Percentiles rank a stretch among this genome's conserved stretches.
Conservation (phyloP, 768 basidiomycete genomes). For the Suillus ampliporus region DNA sequence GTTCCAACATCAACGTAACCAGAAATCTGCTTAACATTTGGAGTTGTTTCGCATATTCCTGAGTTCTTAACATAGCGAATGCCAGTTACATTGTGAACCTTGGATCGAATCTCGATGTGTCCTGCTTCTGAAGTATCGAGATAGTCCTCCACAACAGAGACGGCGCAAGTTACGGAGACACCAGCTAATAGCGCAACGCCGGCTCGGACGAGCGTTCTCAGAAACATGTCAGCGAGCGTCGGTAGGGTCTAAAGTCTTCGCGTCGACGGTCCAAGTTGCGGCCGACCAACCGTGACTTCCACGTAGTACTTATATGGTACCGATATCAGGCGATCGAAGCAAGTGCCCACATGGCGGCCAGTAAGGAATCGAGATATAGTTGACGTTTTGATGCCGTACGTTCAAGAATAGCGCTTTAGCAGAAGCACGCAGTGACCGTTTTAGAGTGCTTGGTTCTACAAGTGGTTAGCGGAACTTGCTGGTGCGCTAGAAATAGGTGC, state of each 20-base stretch:
- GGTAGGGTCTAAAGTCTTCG: background rate
- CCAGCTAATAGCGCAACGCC: constrained; percentile 9
- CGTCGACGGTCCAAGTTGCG: too few species aligned
- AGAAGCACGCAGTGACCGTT: background rate
- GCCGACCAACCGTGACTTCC: background rate
- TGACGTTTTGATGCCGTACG: background rate
- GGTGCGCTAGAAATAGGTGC: background rate
- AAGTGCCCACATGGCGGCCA: background rate
- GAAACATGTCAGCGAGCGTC: constrained; percentile 18
- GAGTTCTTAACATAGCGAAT: constrained; percentile 62
- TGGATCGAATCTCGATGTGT: constrained; percentile 19
- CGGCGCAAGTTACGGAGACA: constrained; percentile 4
- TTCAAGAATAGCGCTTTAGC: background rate
- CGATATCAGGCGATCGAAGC: background rate
- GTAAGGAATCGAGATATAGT: background rate
- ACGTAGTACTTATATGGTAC: background rate
- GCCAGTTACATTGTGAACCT: constrained; percentile 26
- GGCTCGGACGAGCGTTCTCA: constrained; percentile 3
- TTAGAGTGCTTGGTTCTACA: background rate
- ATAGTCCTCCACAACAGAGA: background rate
- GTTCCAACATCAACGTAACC: constrained; percentile 64
- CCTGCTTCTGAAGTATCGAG: background rate
- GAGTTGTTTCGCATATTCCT: constrained; percentile 69
- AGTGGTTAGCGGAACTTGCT: background rate
- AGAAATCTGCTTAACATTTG: constrained; percentile 61